Percentiles rank a stretch among this genome's conserved stretches.
Conservation (phyloP, 352 stramenopile genomes). For the Pythium coloratum region DNA sequence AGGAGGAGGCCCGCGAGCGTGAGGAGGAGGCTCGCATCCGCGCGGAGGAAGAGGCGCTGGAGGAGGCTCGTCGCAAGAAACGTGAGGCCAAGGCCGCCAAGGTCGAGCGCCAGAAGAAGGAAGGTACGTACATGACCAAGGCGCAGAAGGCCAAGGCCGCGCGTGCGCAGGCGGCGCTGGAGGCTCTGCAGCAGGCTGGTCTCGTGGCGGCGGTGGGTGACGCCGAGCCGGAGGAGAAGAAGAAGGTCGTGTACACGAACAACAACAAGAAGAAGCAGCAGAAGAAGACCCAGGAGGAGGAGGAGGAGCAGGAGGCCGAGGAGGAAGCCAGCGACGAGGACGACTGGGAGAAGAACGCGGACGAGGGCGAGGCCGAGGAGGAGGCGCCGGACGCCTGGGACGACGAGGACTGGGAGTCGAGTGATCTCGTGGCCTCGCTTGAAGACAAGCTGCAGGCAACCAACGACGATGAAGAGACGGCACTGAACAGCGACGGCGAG, state of each 20-base stretch:
- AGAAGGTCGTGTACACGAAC: conserved; percentile 91
- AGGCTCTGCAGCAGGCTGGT: conserved; percentile 92
- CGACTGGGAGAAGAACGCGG: conserved; percentile 63
- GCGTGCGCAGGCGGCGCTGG: conserved; percentile 85
- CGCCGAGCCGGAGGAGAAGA: conserved; percentile 72
- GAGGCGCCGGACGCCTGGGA: conserved; percentile 82
- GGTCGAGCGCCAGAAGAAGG: conserved; percentile 93
- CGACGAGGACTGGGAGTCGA: conserved; percentile 82
- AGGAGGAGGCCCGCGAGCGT: conserved; percentile 61
- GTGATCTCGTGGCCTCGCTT: conserved; percentile 71
- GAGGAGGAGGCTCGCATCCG: conserved; percentile 63
- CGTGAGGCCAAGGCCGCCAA: conserved; percentile 85
- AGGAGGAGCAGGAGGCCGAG: conserved; percentile 37
- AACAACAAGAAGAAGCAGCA: conserved; percentile 56
- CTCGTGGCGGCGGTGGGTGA: conserved; percentile 61
- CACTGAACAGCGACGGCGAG: conserved; percentile 79
- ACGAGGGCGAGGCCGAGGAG: conserved; percentile 45
- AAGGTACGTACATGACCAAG: conserved; percentile 99
- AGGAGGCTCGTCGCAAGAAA: conserved; percentile 81
- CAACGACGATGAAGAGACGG: conserved; percentile 36
- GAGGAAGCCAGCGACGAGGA: conserved; percentile 52
- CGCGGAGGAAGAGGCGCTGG: conserved; percentile 38
- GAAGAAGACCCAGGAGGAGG: conserved; percentile 35
- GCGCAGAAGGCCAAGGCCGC: conserved; percentile 94
- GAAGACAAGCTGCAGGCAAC: conserved; percentile 73